phyloP scores from a whole-genome alignment of 148 eudicot genomes.

The Oxyria digyna region DNA sequence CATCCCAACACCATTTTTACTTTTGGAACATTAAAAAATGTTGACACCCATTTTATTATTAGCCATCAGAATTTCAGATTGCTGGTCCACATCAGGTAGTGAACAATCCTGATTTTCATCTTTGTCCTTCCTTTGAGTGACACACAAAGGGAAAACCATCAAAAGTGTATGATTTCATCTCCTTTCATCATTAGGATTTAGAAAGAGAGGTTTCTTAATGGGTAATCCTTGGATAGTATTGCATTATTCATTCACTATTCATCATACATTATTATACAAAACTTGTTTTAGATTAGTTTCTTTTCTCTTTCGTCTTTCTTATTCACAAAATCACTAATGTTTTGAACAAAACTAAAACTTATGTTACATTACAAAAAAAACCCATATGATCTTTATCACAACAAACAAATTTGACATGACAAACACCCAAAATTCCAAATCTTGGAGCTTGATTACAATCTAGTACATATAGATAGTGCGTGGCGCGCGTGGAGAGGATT shows the following conservation, averaged over 20 bases:
- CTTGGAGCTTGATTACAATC: not conserved
- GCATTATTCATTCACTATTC: not conserved
- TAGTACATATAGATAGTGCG: slow-evolving; percentile 5
- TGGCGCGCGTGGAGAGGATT: not conserved
- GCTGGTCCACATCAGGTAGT: not conserved
- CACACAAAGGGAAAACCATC: slow-evolving; percentile 6
- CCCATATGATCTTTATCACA: not conserved
- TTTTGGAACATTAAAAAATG: not conserved
- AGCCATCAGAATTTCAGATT: not conserved
- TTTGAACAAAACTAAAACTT: not conserved
- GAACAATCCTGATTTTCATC: slow-evolving; percentile 9
- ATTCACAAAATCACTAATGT: too few relatives aligned
- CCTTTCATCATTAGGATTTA: slow-evolving; percentile 4
- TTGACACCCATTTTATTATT: not conserved
- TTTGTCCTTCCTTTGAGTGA: slow-evolving; percentile 1
- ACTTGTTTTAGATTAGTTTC: too few relatives aligned
- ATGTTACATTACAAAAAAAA: not conserved
- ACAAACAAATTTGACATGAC: slow-evolving; percentile 1
- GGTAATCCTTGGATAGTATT: not conserved
- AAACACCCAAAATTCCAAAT: not conserved
- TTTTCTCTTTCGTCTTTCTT: too few relatives aligned
- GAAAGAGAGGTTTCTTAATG: not conserved
- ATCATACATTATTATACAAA: too few relatives aligned
- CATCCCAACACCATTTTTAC: not conserved
- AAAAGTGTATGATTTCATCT: not conserved